Base-by-base conservation (phyloP, 306 rosid species). In the Pyrus bretschneideri region DNA sequence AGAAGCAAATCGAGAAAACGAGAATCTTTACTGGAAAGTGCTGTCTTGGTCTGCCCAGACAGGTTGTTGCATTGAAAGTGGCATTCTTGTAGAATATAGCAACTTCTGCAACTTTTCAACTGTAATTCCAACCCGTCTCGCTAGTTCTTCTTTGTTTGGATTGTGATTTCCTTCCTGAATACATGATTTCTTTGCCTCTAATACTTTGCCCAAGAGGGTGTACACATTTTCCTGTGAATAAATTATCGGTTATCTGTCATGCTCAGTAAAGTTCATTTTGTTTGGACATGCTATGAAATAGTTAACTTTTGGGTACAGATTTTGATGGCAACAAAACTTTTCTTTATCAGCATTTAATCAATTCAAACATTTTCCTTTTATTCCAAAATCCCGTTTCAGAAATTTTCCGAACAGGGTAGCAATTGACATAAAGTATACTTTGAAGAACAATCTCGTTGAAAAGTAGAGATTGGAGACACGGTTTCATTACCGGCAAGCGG, bases 41-140 rank as follows among this genome's bases (percentile, higher is more conserved):
- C 93, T 89, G 70, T 81, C 86, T 80, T 92, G 96, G 84, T 88
- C 93, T 55, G 93, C 77, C 98, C 97, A 92, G 42, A 92, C 93
- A 29, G 88, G 78, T 88, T 83, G 86, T 75, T 94, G 95, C 91
- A 94, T 89, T 9, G 98, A 94, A 76, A 89, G 83, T 6, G 98
- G 96, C 63, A 71, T 82, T 87, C 97, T 90, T 44, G 96, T 81
- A 72, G 78, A 70, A 79, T 40, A 86, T 52, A 88, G 75, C 83
- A 90, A 83, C 75, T 76, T 84, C 65, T 85, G 90, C 85, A 91
- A 81, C 92, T 82, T 94, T 49, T 90, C 93, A 29, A 85, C 84
- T 8, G 96, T 85, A 69, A 94, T 90, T 80, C 91, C 96, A 67
- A 86, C 89, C 44, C 81, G 81, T 54, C 27, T 66, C 62, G 98